These are phyloP conservation scores for Gossypium trilobum DNA, from an alignment of 441 rosid species.

Conservation along the genomic window DNA sequence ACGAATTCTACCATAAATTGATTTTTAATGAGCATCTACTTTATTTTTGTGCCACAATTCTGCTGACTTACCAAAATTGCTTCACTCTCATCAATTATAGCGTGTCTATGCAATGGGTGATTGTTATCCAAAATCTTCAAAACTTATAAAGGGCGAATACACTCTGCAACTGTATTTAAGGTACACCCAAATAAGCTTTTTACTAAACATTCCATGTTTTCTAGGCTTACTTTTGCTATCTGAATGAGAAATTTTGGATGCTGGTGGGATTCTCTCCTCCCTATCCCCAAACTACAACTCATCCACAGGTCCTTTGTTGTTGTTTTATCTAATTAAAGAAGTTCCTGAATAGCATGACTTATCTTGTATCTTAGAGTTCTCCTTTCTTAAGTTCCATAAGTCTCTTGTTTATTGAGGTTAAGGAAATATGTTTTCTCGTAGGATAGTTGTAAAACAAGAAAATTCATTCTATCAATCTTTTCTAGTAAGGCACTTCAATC, in stretches of 20 bases:
- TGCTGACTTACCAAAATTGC: constrained; percentile 10
- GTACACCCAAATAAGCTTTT: constrained; percentile 25
- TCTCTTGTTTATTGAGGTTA: neutral
- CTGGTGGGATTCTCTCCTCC: neutral
- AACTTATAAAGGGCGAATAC: constrained; percentile 92
- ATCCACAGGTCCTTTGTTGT: neutral
- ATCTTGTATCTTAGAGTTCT: neutral
- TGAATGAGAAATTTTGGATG: constrained; percentile 2
- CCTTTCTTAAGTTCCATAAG: neutral
- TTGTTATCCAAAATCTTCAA: constrained; percentile 67
- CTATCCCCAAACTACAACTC: neutral
- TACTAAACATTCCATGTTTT: neutral
- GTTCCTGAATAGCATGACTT: constrained; percentile 13
- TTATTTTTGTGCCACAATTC: constrained; percentile 13
- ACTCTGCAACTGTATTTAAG: constrained; percentile 68
- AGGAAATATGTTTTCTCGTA: constrained; percentile 2
- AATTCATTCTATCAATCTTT: constrained; percentile 7
- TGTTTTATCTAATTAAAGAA: constrained; percentile 10
- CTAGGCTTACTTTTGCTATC: constrained; percentile 6
- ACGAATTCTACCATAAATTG: neutral
- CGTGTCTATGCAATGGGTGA: constrained; percentile 86
- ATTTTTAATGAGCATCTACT: neutral
- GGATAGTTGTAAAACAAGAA: constrained; percentile 8
- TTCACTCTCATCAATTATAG: constrained; percentile 27
- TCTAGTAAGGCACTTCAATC: constrained; percentile 11